Percentiles rank a stretch among this genome's conserved stretches.
Conservation (phyloP, 2,329 filamentous ascomycete genomes). For the Beauveria australis region DNA sequence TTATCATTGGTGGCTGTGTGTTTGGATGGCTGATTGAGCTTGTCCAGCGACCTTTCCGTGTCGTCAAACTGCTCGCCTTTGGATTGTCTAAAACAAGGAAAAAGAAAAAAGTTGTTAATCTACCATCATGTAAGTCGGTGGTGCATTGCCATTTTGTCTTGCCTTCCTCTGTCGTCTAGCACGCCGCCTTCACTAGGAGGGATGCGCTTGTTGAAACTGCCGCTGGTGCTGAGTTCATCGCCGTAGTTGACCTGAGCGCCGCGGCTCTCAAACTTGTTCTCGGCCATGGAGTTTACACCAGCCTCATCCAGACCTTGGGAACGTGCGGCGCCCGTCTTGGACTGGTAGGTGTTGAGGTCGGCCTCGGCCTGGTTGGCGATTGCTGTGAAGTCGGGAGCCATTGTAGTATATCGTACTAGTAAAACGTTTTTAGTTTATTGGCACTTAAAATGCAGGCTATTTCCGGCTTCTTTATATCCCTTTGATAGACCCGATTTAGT, state of each 20-base stretch:
- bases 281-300: slow-evolving; percentile 33
- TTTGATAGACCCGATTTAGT: too few species aligned
- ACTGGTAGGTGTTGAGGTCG: slow-evolving; percentile 39
- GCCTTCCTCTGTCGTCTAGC: slow-evolving; percentile 37
- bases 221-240: slow-evolving; percentile 37
- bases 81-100: slow-evolving; percentile 27
- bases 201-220: slow-evolving; percentile 37
- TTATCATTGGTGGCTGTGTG: slow-evolving; percentile 27
- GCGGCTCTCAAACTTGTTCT: slow-evolving; percentile 32
- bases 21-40: slow-evolving; percentile 19
- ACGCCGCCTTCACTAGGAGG: slow-evolving; percentile 37
- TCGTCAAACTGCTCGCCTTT: slow-evolving; percentile 37
- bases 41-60: slow-evolving; percentile 34
- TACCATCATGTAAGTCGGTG: too few species aligned
- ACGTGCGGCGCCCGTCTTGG: slow-evolving; percentile 37
- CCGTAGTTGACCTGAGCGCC: slow-evolving; percentile 31
- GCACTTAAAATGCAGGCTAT: neutral
- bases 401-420: neutral
- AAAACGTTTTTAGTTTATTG: neutral
- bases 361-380: slow-evolving; percentile 38
- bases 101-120: slow-evolving; percentile 3
- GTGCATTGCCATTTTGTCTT: slow-evolving; percentile 6
- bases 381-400: slow-evolving; percentile 26
- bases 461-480: neutral
- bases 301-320: slow-evolving; percentile 31